Base-by-base conservation (phyloP, 495 filamentous ascomycete genomes). In the Hypoxylon perforatum region DNA sequence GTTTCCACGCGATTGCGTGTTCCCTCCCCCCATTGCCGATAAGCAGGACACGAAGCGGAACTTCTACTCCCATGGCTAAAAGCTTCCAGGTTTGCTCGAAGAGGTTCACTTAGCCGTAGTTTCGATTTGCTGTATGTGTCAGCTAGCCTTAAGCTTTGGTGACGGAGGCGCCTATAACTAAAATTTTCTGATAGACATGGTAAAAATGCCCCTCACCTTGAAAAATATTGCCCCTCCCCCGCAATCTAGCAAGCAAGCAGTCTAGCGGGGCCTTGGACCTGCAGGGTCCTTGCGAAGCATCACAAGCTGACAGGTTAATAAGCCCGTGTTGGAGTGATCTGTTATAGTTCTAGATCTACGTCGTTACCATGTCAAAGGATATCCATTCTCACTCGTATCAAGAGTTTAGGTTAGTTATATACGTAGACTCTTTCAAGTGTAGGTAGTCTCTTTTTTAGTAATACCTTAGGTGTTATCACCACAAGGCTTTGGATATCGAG, bases 11-110 rank as follows among this genome's bases (percentile, higher is more conserved):
- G 39, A 97, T 83, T 35, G 95, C 92, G 81, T 98, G 92, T 78
- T 99, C 95, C 70, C 95, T 86, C 50, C 95, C 95, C 55, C 95
- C 95, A 77, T 91, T 94, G 73, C 95, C 95, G 61, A 99, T 85
- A 45, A 99, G 86, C 65, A 99, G 89, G 57, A 97, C 85, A 41
- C 81, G 80, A 47, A 85, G 75, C 35, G 78, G 72, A 38, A 68
- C 60, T 51, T 72, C 51, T 45, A 59, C 52, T 53, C 61, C 69
- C 71, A 72, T 70, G 42, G 22, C 58, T 60, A 22, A 55, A n/a
- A 53, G 19, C 15, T 52, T 52, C 42, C 4, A 17, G 61, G 3
- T 36, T n/a, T 33, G 23, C 2, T 19, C 25, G 41, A 56, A n/a
- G 44, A 53, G 14, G 33, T 65, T 52, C 12, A 46, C 36, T 21